Conservation (phyloP, 2,329 filamentous ascomycete genomes). For the Ceratocystis ficicola region DNA sequence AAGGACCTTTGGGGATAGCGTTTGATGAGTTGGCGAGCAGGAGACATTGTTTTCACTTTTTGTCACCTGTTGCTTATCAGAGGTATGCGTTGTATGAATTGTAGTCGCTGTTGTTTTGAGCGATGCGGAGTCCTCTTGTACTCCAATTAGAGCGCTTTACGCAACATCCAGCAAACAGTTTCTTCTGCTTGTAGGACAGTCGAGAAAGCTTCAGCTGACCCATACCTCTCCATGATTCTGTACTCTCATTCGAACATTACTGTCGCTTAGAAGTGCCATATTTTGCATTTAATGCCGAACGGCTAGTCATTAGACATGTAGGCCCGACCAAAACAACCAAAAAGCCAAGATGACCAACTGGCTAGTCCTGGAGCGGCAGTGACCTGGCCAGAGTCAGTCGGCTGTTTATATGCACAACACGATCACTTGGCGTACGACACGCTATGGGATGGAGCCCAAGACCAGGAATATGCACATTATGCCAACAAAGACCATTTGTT, state of each 20-base stretch:
- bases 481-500: too few species aligned
- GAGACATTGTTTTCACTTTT: neutral
- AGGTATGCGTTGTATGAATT: neutral
- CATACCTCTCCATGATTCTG: neutral
- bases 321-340: neutral
- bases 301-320: neutral
- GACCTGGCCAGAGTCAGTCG: neutral
- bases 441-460: too few species aligned
- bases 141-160: neutral
- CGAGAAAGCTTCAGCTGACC: neutral
- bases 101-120: neutral
- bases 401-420: neutral
- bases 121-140: neutral
- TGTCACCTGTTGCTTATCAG: neutral
- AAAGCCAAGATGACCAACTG: neutral
- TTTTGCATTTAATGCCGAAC: neutral
- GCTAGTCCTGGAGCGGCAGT: neutral
- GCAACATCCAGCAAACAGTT: neutral
- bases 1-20: too few species aligned
- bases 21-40: neutral
- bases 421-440: neutral
- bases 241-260: too few species aligned
- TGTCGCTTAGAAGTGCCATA: neutral
- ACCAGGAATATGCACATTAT: too few species aligned
- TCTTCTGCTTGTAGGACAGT: neutral